These are phyloP conservation scores for Vickermania ingenoplastis DNA, from an alignment of 208 protist genomes.

Conservation along the genomic window DNA sequence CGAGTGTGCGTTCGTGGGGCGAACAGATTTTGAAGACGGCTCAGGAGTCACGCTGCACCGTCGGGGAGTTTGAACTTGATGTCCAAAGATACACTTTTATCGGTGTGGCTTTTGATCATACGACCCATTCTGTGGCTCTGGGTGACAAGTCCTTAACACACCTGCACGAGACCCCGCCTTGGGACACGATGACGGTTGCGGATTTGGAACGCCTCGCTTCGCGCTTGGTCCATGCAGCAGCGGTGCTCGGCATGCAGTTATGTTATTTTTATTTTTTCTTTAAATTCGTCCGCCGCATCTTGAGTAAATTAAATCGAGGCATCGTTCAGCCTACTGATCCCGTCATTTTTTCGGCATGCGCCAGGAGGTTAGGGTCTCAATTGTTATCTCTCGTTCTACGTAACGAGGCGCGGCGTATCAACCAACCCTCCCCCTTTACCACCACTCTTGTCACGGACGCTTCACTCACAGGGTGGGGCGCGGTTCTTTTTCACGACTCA, in stretches of 20 bases:
- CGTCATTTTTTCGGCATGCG: neutral
- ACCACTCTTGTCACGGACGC: slow-evolving; percentile 5
- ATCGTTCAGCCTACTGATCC: neutral
- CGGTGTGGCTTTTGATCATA: neutral
- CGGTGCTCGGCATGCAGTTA: neutral
- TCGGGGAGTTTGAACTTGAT: neutral
- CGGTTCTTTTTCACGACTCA: neutral
- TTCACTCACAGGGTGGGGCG: slow-evolving; percentile 6
- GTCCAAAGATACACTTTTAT: neutral
- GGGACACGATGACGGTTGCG: neutral
- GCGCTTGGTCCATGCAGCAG: neutral
- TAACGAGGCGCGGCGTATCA: neutral
- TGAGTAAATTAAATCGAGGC: neutral
- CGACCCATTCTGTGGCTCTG: neutral
- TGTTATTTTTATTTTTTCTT: slow-evolving; percentile 3
- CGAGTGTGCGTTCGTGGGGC: neutral
- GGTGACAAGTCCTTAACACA: neutral
- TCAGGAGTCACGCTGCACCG: neutral
- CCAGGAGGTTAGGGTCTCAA: neutral
- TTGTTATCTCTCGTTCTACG: neutral
- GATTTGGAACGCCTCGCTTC: neutral
- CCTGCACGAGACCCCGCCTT: neutral
- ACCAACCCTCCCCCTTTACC: neutral
- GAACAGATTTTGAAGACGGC: neutral
- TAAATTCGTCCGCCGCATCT: neutral